Base-by-base conservation (phyloP, 257 asterid genomes). In the Penstemon davidsonii region DNA sequence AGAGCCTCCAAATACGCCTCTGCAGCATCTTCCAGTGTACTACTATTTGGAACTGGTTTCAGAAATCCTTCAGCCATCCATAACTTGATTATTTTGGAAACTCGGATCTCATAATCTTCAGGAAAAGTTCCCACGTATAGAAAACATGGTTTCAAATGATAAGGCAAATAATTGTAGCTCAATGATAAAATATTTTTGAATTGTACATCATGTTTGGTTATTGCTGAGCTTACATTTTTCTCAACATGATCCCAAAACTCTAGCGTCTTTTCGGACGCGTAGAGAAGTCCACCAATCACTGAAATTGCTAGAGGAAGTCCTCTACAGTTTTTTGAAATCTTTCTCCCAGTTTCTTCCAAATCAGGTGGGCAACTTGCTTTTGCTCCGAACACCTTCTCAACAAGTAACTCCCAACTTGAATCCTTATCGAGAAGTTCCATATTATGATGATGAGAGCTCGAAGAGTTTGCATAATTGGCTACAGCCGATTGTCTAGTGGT, bases 61-160 rank as follows among this genome's bases (percentile, higher is more conserved):
- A 64, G 0, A 37, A 64, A 25, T 37, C 69, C 59, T 36, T 64
- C 69, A n/a, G 69, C 41, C 8, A 64, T 49, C 69, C 60, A 64
- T 39, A 64, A n/a, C n/a, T 37, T 36, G 69, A 64, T 15, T 5
- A 64, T 11, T 43, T 12, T 38, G 3, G 59, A 38, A 6, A 37
- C 11, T 6, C 47, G 10, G 3, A 64, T 49, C 47, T 49, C 59
- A 50, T 37, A 8, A 25, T 64, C 69, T 50, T 64, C 69, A 3
- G 69, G 69, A 7, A 52, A 51, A 25, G 47, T 47, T 12, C 59
- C 58, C 46, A 64, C 25, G 25, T 64, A 50, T 0, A 64, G 46
- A 50, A 64, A 64, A 49, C 69, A 64, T 8, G 59, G 69, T 49
- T 65, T 65, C n/a, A 64, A 37, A 64, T 42, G 19, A 62, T 62